Percentiles rank a stretch among this genome's conserved stretches.
Evolutionary conservation across 768 basidiomycete species (phyloP).

Genomic region (Trichaptum fuscoviolaceum): DNA sequence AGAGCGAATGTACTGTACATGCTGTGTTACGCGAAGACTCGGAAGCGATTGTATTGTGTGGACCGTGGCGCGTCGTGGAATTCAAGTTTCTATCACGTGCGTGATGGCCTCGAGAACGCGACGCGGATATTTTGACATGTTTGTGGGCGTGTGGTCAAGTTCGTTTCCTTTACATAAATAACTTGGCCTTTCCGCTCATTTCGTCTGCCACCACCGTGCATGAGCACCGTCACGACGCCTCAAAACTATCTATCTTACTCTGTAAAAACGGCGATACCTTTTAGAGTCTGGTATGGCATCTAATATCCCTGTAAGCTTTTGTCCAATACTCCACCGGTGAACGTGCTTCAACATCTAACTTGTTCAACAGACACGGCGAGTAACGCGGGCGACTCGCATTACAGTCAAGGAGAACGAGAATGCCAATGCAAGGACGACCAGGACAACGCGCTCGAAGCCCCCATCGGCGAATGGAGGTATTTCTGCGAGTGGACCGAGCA

Average conservation of each 20-base stretch:
- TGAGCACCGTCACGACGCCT: not conserved
- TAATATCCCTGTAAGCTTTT: constrained; percentile 24
- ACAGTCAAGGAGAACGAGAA: constrained; percentile 64
- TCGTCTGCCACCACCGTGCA: not conserved
- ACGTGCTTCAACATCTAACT: not conserved
- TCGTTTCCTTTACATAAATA: not conserved
- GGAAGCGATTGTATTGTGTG: not conserved
- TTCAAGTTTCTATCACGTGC: not conserved
- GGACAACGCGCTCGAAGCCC: constrained; percentile 58
- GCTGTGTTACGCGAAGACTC: too few relatives aligned
- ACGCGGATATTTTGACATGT: not conserved
- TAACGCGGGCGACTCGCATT: constrained; percentile 49
- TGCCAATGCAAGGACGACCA: constrained; percentile 56
- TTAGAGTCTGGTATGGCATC: constrained; percentile 28
- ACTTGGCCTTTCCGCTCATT: not conserved
- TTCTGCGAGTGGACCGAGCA: constrained; percentile 27
- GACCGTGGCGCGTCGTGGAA: not conserved
- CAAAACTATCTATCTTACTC: not conserved
- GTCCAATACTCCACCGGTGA: not conserved
- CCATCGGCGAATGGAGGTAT: constrained; percentile 38
- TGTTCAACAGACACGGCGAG: constrained; percentile 52
- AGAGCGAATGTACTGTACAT: too few relatives aligned
- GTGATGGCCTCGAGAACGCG: not conserved
- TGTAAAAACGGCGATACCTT: constrained; percentile 5
- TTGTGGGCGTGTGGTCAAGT: not conserved